Conservation (phyloP, 1,139 yeast genomes). For the Geotrichum klebahnii region DNA sequence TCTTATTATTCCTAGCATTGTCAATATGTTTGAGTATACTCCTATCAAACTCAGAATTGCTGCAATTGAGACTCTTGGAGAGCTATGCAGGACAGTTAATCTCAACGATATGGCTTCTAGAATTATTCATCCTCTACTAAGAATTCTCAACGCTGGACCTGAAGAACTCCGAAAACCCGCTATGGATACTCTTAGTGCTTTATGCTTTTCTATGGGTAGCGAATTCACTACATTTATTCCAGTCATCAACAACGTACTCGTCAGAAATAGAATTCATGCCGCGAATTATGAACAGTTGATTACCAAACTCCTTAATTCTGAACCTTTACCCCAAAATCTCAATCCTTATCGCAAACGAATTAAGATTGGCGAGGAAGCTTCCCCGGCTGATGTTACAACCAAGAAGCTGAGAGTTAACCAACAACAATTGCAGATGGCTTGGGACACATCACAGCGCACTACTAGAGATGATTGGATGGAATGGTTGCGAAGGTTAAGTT, state of each 20-base stretch:
- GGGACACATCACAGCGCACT: slow-evolving; percentile 88
- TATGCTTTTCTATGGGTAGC: slow-evolving; percentile 74
- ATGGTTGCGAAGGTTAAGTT: slow-evolving; percentile 85
- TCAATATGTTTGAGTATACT: slow-evolving; percentile 61
- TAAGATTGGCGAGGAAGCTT: slow-evolving; percentile 50
- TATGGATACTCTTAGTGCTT: slow-evolving; percentile 74
- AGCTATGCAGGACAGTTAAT: slow-evolving; percentile 66
- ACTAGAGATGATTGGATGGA: slow-evolving; percentile 97
- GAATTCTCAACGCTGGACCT: slow-evolving; percentile 54
- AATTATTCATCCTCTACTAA: slow-evolving; percentile 77
- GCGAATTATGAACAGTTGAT: slow-evolving; percentile 78
- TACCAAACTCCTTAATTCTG: slow-evolving; percentile 74
- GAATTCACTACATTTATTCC: slow-evolving; percentile 89
- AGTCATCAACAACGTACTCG: slow-evolving; percentile 67
- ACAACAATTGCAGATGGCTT: slow-evolving; percentile 68
- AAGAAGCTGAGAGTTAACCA: slow-evolving; percentile 79
- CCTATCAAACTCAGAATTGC: slow-evolving; percentile 56
- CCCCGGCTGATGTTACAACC: slow-evolving; percentile 64
- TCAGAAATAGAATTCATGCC: slow-evolving; percentile 62
- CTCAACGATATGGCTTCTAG: slow-evolving; percentile 87
- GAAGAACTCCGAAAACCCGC: slow-evolving; percentile 63
- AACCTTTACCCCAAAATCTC: slow-evolving; percentile 76
- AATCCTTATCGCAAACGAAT: slow-evolving; percentile 51
- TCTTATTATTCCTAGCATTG: slow-evolving; percentile 77
- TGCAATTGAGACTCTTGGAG: slow-evolving; percentile 82